Conservation (phyloP, 2,329 filamentous ascomycete genomes). For the Hymenoscyphus fraxineus region DNA sequence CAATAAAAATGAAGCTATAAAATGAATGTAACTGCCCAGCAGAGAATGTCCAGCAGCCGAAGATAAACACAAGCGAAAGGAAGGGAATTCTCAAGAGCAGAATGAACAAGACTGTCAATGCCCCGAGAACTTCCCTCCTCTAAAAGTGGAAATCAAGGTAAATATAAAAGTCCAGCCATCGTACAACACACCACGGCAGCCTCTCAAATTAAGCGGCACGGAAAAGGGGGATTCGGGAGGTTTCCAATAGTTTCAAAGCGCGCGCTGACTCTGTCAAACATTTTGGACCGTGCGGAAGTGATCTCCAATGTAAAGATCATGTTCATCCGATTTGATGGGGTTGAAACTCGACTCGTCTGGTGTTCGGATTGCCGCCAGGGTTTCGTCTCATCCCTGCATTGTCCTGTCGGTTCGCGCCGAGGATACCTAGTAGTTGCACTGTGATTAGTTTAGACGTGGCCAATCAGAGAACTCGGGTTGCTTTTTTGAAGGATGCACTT, state of each 20-base stretch:
- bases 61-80: slow-evolving; percentile 5
- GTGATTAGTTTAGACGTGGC: background rate
- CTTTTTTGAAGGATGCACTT: slow-evolving; percentile 3
- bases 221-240: slow-evolving; percentile 13
- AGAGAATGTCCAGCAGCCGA: slow-evolving; percentile 25
- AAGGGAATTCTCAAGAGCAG: slow-evolving; percentile 8
- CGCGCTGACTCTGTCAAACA: slow-evolving; percentile 6
- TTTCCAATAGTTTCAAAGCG: slow-evolving; percentile 24
- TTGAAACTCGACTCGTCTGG: slow-evolving; percentile 26
- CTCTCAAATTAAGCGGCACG: slow-evolving; percentile 1
- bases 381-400: slow-evolving; percentile 5
- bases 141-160: background rate
- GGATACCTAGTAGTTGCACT: background rate
- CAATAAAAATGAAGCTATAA: slow-evolving; percentile 2
- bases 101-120: slow-evolving; percentile 8
- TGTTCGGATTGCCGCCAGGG: slow-evolving; percentile 21
- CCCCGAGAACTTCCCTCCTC: too few relatives aligned
- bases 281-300: slow-evolving; percentile 2
- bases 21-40: slow-evolving; percentile 23
- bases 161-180: background rate
- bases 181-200: background rate
- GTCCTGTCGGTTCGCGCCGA: slow-evolving; percentile 5
- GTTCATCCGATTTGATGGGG: slow-evolving; percentile 17
- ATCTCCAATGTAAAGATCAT: slow-evolving; percentile 12
- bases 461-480: background rate